A percentile compares a stretch with the other conserved stretches of the same genome.
Evolutionary conservation across 768 basidiomycete species (phyloP).

Genomic region (Pisolithus albus): DNA sequence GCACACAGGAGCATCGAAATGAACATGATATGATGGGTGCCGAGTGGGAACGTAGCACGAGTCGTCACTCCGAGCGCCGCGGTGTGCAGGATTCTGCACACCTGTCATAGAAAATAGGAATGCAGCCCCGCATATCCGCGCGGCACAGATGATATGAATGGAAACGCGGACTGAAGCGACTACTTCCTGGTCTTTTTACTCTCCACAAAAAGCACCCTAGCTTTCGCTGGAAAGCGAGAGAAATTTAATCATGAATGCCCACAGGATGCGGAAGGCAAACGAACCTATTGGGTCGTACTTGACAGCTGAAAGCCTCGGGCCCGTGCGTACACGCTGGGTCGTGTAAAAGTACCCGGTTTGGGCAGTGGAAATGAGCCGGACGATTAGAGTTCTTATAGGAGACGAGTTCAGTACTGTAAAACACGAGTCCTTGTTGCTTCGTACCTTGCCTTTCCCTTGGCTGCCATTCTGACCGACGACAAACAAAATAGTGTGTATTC

Average conservation of each 20-base stretch:
- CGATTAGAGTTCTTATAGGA: slow-evolving; percentile 57
- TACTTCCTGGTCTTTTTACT: slow-evolving; percentile 67
- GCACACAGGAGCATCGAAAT: too few relatives aligned
- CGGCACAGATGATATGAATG: too few relatives aligned
- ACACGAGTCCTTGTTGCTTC: neutral
- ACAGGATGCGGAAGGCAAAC: slow-evolving; percentile 2
- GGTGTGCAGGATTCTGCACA: too few relatives aligned
- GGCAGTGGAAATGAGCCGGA: slow-evolving; percentile 85
- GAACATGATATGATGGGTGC: too few relatives aligned
- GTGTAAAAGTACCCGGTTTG: slow-evolving; percentile 92
- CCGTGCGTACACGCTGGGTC: slow-evolving; percentile 64
- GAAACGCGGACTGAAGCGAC: neutral
- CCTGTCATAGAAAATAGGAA: too few relatives aligned
- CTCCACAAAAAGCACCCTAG: slow-evolving; percentile 73
- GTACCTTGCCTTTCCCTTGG: slow-evolving; percentile 57
- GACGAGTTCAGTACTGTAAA: neutral
- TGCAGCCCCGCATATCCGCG: too few relatives aligned
- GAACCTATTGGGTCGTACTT: slow-evolving; percentile 85
- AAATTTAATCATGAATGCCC: neutral
- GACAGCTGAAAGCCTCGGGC: slow-evolving; percentile 79
- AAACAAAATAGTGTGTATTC: neutral
- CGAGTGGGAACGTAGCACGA: too few relatives aligned
- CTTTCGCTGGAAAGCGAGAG: slow-evolving; percentile 42
- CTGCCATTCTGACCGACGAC: slow-evolving; percentile 39
- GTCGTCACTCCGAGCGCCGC: too few relatives aligned